Percentiles rank a stretch among this genome's conserved stretches.
Conservation (phyloP, 2,329 filamentous ascomycete genomes). For the Mariannaea sp. region DNA sequence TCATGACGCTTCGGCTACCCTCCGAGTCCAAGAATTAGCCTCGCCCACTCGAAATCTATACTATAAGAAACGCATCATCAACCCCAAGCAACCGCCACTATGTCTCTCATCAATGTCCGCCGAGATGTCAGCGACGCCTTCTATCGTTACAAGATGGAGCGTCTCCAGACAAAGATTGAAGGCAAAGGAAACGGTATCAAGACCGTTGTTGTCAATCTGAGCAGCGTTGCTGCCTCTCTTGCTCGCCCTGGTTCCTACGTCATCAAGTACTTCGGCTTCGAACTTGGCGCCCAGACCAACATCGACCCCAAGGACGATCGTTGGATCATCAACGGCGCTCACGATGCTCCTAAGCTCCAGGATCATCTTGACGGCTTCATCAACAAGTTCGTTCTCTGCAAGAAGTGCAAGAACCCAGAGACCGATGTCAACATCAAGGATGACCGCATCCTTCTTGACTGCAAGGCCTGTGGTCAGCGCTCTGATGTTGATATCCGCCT, state of each 20-base stretch:
- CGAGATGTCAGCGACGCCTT: constrained; percentile 98
- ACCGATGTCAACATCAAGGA: constrained; percentile 96
- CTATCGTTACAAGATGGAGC: constrained; percentile 99
- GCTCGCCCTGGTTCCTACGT: constrained; percentile 91
- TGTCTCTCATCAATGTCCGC: constrained; percentile 98
- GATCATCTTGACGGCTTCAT: constrained; percentile 99
- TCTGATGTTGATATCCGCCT: constrained; percentile 89
- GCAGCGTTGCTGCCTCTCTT: constrained; percentile 88
- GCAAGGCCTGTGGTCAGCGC: constrained; percentile 97
- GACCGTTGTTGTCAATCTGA: constrained; percentile 94
- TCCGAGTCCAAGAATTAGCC: constrained; percentile 24
- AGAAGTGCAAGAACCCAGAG: constrained; percentile 99
- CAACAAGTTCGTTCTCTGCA: constrained; percentile 97
- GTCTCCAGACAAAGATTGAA: constrained; percentile 97
- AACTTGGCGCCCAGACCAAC: constrained; percentile 98
- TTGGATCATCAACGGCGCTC: constrained; percentile 99
- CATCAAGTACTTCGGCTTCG: constrained; percentile 99
- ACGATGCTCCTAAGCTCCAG: constrained; percentile 93
- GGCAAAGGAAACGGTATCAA: constrained; percentile 99
- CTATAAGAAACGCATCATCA: constrained; percentile 24
- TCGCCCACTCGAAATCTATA: constrained; percentile 25
- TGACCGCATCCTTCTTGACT: constrained; percentile 88
- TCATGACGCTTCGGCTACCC: constrained; percentile 47
- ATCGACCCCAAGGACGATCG: constrained; percentile 96
- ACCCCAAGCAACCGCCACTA: constrained; percentile 61